These are phyloP conservation scores for Pythium angustatum DNA, from an alignment of 352 stramenopile genomes.

Conservation along the genomic window DNA sequence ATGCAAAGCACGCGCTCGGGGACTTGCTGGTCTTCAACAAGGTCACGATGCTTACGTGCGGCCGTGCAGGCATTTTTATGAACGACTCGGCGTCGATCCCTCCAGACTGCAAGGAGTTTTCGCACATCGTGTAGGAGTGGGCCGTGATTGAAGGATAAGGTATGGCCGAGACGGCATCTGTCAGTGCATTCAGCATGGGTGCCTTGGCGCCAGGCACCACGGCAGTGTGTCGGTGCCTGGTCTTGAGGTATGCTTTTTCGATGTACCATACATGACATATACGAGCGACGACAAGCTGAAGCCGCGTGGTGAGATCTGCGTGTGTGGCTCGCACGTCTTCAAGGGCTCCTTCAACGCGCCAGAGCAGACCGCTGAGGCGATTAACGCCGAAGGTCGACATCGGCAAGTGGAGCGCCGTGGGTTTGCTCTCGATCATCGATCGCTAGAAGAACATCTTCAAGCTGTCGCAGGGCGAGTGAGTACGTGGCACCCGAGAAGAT, in stretches of 20 bases:
- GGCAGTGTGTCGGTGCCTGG: slow-evolving; percentile 88
- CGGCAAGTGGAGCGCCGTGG: slow-evolving; percentile 92
- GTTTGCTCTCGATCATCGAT: slow-evolving; percentile 89
- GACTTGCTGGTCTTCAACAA: slow-evolving; percentile 96
- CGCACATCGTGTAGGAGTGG: slow-evolving; percentile 90
- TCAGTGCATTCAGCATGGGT: slow-evolving; percentile 38
- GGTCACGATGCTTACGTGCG: slow-evolving; percentile 89
- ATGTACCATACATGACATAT: slow-evolving; percentile 98
- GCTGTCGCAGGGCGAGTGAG: slow-evolving; percentile 93
- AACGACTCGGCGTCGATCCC: slow-evolving; percentile 93
- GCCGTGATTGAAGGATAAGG: slow-evolving; percentile 95
- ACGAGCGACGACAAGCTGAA: slow-evolving; percentile 46
- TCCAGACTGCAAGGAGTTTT: slow-evolving; percentile 93
- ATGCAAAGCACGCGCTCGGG: slow-evolving; percentile 77
- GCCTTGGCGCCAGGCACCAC: slow-evolving; percentile 71
- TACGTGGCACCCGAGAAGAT: slow-evolving; percentile 97
- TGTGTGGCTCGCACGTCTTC: slow-evolving; percentile 82
- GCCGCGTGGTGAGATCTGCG: slow-evolving; percentile 88
- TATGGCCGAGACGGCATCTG: slow-evolving; percentile 83
- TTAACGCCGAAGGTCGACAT: slow-evolving; percentile 96
- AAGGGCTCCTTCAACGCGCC: slow-evolving; percentile 95
- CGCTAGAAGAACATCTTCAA: slow-evolving; percentile 95
- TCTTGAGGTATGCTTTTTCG: slow-evolving; percentile 90
- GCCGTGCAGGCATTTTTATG: slow-evolving; percentile 88
- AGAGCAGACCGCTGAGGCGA: slow-evolving; percentile 86